Base-by-base conservation (phyloP, 345 rosid species). In the Mallotus nudiflorus region DNA sequence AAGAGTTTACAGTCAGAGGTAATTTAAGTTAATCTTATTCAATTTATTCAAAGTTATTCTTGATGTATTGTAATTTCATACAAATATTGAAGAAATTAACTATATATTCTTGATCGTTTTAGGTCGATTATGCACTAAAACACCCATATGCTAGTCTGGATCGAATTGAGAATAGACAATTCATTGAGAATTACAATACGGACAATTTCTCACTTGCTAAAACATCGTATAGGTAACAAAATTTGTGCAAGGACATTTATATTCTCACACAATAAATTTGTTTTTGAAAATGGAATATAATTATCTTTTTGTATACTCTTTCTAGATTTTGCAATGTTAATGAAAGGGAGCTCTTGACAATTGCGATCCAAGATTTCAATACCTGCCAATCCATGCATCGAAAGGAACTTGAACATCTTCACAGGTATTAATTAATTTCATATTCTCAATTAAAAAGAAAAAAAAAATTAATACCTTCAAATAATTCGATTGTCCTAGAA, bases 101-200 rank as follows among this genome's bases (percentile, higher is more conserved):
- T n/a, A n/a, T n/a, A n/a, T n/a, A n/a, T n/a, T n/a, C n/a, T n/a
- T n/a, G n/a, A n/a, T n/a, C n/a, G n/a, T 53, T 53, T 40, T 49
- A 56, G 72, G 72, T 68, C 22, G 28, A 68, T 25, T 44, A 42
- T 44, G 53, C 25, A 33, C 27, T 68, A 15, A 56, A 29, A 1
- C 48, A 55, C 44, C 28, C 25, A 4, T 9, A 55, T 39, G 63
- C 59, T 1, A 18, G 6, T 55, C 18, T 68, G 63, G 33, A 27
- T 2, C 29, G 44, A 19, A 8, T 25, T 25, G 63, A 68, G 16
- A 27, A 15, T 6, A 25, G 28, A 20, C 25, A 18, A 14, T 54
- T 22, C 16, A 54, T 68, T 8, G 63, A 68, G 15, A 39, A 22
- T 11, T 39, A 52, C 39, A 22, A 54, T 15, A 3, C 25, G 19